Evolutionary conservation across 352 stramenopile genomes (phyloP).

Genomic region (Globisporangium parvum): DNA sequence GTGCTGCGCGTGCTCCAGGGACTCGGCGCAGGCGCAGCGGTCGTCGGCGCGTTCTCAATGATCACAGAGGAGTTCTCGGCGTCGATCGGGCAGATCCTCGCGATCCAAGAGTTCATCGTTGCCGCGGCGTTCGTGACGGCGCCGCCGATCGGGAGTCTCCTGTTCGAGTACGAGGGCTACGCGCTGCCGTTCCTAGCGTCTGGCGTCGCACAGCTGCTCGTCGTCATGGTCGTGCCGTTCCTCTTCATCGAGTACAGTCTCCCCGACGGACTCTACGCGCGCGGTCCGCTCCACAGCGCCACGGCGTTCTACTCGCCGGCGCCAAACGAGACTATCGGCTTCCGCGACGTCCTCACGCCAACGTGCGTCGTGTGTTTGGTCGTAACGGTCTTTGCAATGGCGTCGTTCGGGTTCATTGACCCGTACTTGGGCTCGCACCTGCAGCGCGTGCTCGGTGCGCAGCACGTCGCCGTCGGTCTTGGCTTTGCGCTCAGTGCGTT

Average conservation of each 20-base stretch:
- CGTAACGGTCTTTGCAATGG: conserved; percentile 54
- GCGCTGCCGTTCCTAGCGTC: conserved; percentile 55
- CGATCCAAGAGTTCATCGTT: conserved; percentile 64
- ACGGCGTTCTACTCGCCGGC: conserved; percentile 21
- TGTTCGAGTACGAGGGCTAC: conserved; percentile 50
- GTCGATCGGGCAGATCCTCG: conserved; percentile 45
- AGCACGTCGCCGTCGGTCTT: conserved; percentile 56
- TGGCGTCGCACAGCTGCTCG: conserved; percentile 47
- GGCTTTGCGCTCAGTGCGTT: conserved; percentile 60
- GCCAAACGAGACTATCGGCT: conserved; percentile 20
- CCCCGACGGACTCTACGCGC: conserved; percentile 45
- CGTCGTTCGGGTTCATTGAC: conserved; percentile 69
- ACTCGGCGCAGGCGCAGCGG: conserved; percentile 46
- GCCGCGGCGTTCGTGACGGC: conserved; percentile 56
- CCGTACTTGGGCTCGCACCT: conserved; percentile 58
- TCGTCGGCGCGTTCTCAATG: conserved; percentile 62
- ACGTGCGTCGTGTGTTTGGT: conserved; percentile 44
- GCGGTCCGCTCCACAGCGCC: conserved; percentile 14
- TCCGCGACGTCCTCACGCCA: conserved; percentile 47
- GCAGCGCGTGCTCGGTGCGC: conserved; percentile 43
- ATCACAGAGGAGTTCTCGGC: conserved; percentile 57
- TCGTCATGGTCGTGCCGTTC: conserved; percentile 60
- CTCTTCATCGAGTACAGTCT: conserved; percentile 76
- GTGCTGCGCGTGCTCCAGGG: conserved; percentile 52
- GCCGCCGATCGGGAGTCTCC: conserved; percentile 45